These are phyloP conservation scores for Chamaecrista fasciculata DNA, from an alignment of 306 rosid species.

Conservation along the genomic window DNA sequence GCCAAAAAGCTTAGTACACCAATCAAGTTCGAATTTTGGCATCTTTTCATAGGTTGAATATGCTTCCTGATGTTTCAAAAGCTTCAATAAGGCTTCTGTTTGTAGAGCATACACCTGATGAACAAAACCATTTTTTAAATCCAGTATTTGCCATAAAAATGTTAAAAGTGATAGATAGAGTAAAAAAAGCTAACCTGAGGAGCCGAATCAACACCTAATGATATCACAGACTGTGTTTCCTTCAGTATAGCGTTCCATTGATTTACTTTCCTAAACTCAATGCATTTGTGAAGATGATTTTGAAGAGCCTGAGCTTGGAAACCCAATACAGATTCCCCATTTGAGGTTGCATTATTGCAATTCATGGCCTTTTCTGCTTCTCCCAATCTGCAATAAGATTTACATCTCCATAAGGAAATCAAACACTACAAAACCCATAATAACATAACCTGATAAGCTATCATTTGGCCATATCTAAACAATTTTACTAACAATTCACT, in stretches of 20 bases:
- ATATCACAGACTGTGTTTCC: constrained; percentile 66
- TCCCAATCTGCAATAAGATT: constrained; percentile 62
- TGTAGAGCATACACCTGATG: constrained; percentile 70
- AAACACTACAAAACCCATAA: not conserved
- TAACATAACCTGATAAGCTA: no score
- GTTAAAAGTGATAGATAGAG: not conserved
- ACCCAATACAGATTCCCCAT: constrained; percentile 33
- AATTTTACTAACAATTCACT: no score
- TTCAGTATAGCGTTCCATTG: constrained; percentile 67
- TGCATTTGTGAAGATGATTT: constrained; percentile 58
- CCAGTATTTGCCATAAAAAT: constrained; percentile 1
- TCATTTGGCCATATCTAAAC: no score
- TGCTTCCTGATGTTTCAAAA: constrained; percentile 75
- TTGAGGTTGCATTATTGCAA: constrained; percentile 48
- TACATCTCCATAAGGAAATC: constrained; percentile 18
- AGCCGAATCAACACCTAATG: constrained; percentile 73
- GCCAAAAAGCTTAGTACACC: constrained; percentile 59
- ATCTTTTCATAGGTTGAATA: constrained; percentile 52
- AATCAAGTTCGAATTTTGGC: constrained; percentile 52
- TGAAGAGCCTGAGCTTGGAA: constrained; percentile 58
- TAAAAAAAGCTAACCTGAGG: constrained; percentile 52
- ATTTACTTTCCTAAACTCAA: constrained; percentile 52
- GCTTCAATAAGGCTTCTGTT: constrained; percentile 82
- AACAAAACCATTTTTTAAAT: constrained; percentile 13
- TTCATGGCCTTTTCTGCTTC: constrained; percentile 67